These are phyloP conservation scores for Hanseniaspora clermontiae DNA, from an alignment of 805 yeast genomes.

Conservation along the genomic window DNA sequence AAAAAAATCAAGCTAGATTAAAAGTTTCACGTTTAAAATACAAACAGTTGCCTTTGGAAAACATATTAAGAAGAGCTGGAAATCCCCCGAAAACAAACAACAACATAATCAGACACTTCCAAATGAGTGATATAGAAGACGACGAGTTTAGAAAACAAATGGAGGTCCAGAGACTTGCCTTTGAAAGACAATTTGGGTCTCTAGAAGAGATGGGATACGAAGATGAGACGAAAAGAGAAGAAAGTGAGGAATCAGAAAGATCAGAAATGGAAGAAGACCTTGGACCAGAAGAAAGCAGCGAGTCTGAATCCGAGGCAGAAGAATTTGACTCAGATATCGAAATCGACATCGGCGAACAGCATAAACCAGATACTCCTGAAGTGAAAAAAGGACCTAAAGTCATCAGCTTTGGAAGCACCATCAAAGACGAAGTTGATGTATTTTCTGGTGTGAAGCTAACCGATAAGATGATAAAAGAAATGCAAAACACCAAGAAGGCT, in stretches of 20 bases:
- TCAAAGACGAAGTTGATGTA: constrained; percentile 23
- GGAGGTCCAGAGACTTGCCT: constrained; percentile 45
- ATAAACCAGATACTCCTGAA: neutral
- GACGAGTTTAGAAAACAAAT: constrained; percentile 22
- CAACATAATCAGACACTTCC: neutral
- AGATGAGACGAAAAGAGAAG: constrained; percentile 30
- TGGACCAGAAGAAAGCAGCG: constrained; percentile 5
- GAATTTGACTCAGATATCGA: constrained; percentile 14
- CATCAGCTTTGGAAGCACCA: constrained; percentile 27
- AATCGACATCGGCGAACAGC: constrained; percentile 18
- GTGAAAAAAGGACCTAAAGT: constrained; percentile 15
- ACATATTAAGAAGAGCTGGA: too few relatives aligned
- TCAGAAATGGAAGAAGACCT: neutral
- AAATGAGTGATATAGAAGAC: constrained; percentile 11
- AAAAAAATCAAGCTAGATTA: too few relatives aligned
- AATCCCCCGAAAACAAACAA: neutral
- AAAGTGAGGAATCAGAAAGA: neutral
- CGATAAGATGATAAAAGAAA: constrained; percentile 24
- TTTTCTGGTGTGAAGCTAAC: constrained; percentile 35
- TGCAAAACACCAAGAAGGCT: constrained; percentile 30
- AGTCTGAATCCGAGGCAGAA: constrained; percentile 19
- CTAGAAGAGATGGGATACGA: constrained; percentile 42
- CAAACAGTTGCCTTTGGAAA: too few relatives aligned
- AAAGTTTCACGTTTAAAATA: neutral
- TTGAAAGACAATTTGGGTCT: constrained; percentile 54